A percentile compares a stretch with the other conserved stretches of the same genome.
Conservation (phyloP, 257 asterid species). For the Penstemon davidsonii region DNA sequence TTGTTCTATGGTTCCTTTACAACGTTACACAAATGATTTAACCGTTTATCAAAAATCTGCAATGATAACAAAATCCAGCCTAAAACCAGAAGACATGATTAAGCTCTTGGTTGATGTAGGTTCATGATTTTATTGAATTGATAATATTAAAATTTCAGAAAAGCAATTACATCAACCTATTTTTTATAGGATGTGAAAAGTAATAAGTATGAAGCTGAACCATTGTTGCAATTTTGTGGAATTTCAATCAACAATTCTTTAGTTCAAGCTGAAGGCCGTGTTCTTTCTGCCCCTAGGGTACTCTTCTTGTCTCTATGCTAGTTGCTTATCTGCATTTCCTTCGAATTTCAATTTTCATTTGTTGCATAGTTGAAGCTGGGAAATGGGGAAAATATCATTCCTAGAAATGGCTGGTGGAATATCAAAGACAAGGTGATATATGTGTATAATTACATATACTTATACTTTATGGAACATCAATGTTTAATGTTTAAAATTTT, state of each 20-base stretch:
- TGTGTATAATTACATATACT: too few species aligned
- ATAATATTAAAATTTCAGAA: neutral
- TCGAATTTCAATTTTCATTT: neutral
- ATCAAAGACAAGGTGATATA: conserved; percentile 46
- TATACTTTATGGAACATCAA: too few species aligned
- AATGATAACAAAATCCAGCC: conserved; percentile 39
- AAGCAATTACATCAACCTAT: conserved; percentile 11
- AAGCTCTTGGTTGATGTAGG: conserved; percentile 41
- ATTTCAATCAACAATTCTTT: conserved; percentile 35
- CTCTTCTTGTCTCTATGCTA: neutral
- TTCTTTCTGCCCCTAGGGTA: conserved; percentile 56
- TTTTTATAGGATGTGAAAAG: conserved; percentile 36
- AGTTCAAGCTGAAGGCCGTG: conserved; percentile 48
- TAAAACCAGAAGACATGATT: conserved; percentile 47
- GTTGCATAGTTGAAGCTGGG: conserved; percentile 45
- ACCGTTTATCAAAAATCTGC: conserved; percentile 39
- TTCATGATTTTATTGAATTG: neutral
- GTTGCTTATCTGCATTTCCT: conserved; percentile 2
- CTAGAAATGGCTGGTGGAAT: conserved; percentile 52
- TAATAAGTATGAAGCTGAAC: conserved; percentile 35
- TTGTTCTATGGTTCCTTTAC: conserved; percentile 49
- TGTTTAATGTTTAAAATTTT: conserved; percentile 11
- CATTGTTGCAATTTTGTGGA: conserved; percentile 44
- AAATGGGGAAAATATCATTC: conserved; percentile 37
- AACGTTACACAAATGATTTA: conserved; percentile 40